A percentile compares a stretch with the other conserved stretches of the same genome.
phyloP scores from a whole-genome alignment of 2,329 filamentous ascomycete species.

The Aspergillus costaricaensis region DNA sequence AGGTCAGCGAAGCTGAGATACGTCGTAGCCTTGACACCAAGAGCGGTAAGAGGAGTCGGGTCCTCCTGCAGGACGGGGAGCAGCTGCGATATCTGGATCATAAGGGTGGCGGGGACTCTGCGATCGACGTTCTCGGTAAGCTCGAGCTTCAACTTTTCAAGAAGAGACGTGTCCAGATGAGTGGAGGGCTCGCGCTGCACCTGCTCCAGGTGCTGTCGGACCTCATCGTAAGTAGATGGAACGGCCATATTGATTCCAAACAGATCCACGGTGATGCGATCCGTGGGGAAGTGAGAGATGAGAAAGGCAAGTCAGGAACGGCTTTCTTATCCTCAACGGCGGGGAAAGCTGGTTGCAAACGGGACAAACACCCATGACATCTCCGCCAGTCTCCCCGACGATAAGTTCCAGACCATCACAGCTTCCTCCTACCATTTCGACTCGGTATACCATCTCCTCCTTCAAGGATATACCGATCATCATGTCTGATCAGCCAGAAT shows the following conservation, averaged over 20 bases:
- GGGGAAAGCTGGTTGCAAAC: slow-evolving; percentile 36
- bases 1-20: slow-evolving; percentile 55
- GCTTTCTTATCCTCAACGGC: slow-evolving; percentile 14
- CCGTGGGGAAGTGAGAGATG: not conserved
- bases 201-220: slow-evolving; percentile 47
- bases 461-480: slow-evolving; percentile 15
- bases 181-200: slow-evolving; percentile 49
- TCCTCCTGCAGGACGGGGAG: slow-evolving; percentile 59
- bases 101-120: slow-evolving; percentile 40
- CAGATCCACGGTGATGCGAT: not conserved
- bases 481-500: slow-evolving; percentile 57
- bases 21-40: slow-evolving; percentile 53
- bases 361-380: slow-evolving; percentile 34
- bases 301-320: not conserved
- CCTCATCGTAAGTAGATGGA: slow-evolving; percentile 37
- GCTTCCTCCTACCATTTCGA: not conserved
- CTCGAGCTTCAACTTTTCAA: slow-evolving; percentile 54
- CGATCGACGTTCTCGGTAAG: slow-evolving; percentile 39
- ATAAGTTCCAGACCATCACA: not conserved
- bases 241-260: slow-evolving; percentile 32
- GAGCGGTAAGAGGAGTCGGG: slow-evolving; percentile 56
- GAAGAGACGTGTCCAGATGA: slow-evolving; percentile 49
- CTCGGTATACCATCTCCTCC: not conserved
- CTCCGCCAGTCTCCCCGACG: slow-evolving; percentile 11
- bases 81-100: slow-evolving; percentile 52